Evolutionary conservation across 148 eudicot genomes (phyloP).

Genomic region (Linanthus parryae): DNA sequence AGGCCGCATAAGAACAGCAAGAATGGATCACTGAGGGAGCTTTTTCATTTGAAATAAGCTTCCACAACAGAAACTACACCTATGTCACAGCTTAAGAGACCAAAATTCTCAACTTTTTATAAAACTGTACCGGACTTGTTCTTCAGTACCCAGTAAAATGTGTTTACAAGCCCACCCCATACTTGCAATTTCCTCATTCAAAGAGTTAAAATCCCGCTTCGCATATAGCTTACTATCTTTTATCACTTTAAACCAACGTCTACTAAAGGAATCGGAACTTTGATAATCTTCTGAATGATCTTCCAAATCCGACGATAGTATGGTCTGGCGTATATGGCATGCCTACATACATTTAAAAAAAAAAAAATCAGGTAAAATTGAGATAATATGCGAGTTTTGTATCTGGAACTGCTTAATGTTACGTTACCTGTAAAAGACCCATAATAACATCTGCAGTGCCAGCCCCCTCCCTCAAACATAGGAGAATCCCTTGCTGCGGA

Average conservation of each 20-base stretch:
- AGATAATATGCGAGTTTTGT: background rate
- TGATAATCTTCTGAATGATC: conserved; percentile 13
- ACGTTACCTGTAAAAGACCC: conserved; percentile 75
- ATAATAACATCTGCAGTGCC: conserved; percentile 42
- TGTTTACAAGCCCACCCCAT: conserved; percentile 65
- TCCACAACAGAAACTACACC: no score
- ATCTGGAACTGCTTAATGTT: background rate
- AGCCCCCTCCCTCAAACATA: conserved; percentile 78
- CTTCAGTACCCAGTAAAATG: conserved; percentile 54
- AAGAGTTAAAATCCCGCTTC: conserved; percentile 15
- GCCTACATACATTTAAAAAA: conserved; percentile 36
- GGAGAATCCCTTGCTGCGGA: conserved; percentile 47
- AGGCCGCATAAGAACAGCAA: no score
- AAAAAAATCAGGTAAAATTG: background rate
- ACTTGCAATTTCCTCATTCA: conserved; percentile 31
- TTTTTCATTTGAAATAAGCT: no score
- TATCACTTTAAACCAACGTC: conserved; percentile 38
- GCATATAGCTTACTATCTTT: conserved; percentile 28
- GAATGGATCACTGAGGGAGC: no score
- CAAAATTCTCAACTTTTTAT: conserved; percentile 25
- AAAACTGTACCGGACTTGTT: conserved; percentile 63
- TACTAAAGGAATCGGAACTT: conserved; percentile 15
- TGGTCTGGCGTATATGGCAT: conserved; percentile 51
- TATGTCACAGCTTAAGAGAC: no score
- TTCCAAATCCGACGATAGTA: conserved; percentile 27